Percentiles rank a stretch among this genome's conserved stretches.
Evolutionary conservation across 2,329 filamentous ascomycete species (phyloP).

Genomic region (Talaromyces sp.): DNA sequence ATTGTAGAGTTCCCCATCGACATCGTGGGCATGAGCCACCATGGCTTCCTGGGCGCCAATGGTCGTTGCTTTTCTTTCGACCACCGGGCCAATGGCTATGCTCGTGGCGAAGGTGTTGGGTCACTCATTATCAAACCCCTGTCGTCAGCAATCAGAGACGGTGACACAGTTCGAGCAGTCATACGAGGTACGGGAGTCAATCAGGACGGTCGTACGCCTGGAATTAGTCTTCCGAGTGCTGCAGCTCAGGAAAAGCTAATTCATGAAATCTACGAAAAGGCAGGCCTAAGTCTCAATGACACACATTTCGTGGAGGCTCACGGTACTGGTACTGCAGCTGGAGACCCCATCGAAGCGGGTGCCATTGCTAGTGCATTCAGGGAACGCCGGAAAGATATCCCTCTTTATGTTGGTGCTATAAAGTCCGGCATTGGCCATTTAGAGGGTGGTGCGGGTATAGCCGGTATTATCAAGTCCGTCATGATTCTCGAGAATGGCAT

Average conservation of each 20-base stretch:
- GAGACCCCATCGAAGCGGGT: constrained; percentile 19
- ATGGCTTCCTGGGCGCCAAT: constrained; percentile 18
- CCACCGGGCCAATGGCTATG: constrained; percentile 37
- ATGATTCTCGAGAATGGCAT: constrained; percentile 41
- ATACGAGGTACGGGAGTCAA: constrained; percentile 21
- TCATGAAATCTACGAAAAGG: constrained; percentile 4
- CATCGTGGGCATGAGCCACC: constrained; percentile 12
- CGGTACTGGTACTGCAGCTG: constrained; percentile 21
- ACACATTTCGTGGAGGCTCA: constrained; percentile 17
- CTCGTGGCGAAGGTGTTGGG: constrained; percentile 31
- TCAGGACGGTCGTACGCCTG: constrained; percentile 18
- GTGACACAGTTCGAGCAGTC: constrained; percentile 26
- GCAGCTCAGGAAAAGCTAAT: constrained; percentile 19
- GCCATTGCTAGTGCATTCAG: constrained; percentile 15
- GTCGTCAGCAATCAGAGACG: constrained; percentile 21
- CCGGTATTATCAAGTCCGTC: constrained; percentile 37
- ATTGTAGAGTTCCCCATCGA: constrained; percentile 9
- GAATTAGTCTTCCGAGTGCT: constrained; percentile 18
- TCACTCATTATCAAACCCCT: constrained; percentile 24
- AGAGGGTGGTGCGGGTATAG: constrained; percentile 36
- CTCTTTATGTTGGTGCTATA: constrained; percentile 18
- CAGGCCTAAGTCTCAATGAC: constrained; percentile 5
- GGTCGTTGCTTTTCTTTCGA: constrained; percentile 28
- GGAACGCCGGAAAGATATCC: constrained; percentile 6
- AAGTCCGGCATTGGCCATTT: constrained; percentile 19